A percentile compares a stretch with the other conserved stretches of the same genome.
These are phyloP conservation scores for Saxophila tyrrhenica DNA, from an alignment of 495 filamentous ascomycete species.

Conservation along the genomic window DNA sequence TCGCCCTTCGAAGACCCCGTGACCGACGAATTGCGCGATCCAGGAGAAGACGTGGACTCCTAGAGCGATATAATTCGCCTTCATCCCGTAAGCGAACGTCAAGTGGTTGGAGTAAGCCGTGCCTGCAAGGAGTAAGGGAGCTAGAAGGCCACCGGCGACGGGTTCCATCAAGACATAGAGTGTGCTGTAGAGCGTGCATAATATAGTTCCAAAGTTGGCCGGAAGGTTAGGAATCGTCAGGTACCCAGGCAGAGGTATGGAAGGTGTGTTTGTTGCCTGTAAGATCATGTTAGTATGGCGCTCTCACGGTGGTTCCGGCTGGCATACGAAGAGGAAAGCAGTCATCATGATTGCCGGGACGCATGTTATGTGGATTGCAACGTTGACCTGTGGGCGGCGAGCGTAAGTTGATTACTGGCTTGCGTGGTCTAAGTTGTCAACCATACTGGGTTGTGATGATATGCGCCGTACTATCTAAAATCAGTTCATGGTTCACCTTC, in stretches of 20 bases:
- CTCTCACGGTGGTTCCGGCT: too few relatives aligned
- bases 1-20: conserved; percentile 78
- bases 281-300: background rate
- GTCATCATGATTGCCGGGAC: conserved; percentile 78
- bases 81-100: conserved; percentile 49
- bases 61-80: conserved; percentile 59
- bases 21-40: conserved; percentile 82
- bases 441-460: conserved; percentile 72
- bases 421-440: background rate
- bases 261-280: conserved; percentile 61
- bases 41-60: conserved; percentile 62
- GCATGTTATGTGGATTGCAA: conserved; percentile 81
- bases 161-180: conserved; percentile 91
- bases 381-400: conserved; percentile 47
- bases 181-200: conserved; percentile 55
- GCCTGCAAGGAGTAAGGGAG: conserved; percentile 58
- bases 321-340: conserved; percentile 66
- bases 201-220: conserved; percentile 68
- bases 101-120: conserved; percentile 68
- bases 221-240: conserved; percentile 65
- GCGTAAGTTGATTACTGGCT: background rate
- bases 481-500: conserved; percentile 40
- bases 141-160: conserved; percentile 66
- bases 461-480: conserved; percentile 72
- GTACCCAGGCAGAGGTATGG: conserved; percentile 56